Conservation (phyloP, 2,329 filamentous ascomycete species). For the Sporothrix schenckii region DNA sequence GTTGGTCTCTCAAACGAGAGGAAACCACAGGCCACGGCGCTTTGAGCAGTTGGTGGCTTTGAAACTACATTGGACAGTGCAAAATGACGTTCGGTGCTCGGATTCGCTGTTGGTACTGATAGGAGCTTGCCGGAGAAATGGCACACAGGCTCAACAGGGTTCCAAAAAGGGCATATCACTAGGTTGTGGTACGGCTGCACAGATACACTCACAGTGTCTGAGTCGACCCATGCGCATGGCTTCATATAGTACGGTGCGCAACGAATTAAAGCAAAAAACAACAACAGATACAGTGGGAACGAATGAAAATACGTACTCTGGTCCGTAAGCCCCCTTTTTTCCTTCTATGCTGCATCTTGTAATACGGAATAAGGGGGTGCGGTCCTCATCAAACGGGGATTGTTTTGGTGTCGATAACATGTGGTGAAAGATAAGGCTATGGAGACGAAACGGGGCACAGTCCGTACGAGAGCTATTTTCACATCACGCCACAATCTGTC, state of each 20-base stretch:
- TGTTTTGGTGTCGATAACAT: slow-evolving; percentile 11
- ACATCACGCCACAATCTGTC: slow-evolving; percentile 6
- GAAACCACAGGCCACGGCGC: not conserved
- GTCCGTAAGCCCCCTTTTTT: slow-evolving; percentile 23
- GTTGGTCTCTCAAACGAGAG: not conserved
- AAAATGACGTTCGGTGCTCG: not conserved
- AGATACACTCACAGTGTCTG: not conserved
- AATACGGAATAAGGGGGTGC: not conserved
- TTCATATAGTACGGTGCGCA: not conserved
- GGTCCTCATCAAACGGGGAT: not conserved
- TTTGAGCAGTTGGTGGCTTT: slow-evolving; percentile 17
- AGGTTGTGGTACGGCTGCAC: not conserved
- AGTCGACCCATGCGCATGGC: no score
- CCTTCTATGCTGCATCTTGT: not conserved
- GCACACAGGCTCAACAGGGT: not conserved
- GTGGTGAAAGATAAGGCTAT: slow-evolving; percentile 3
- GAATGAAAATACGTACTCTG: not conserved
- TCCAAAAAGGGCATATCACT: not conserved
- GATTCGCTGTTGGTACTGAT: slow-evolving; percentile 10
- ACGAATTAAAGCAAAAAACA: not conserved
- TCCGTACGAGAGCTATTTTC: not conserved
- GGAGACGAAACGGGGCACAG: not conserved
- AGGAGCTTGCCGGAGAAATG: slow-evolving; percentile 21
- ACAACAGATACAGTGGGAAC: not conserved
- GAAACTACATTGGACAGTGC: not conserved